phyloP scores from a whole-genome alignment of 805 yeast species.

The Grigorovia yakushimaensis region DNA sequence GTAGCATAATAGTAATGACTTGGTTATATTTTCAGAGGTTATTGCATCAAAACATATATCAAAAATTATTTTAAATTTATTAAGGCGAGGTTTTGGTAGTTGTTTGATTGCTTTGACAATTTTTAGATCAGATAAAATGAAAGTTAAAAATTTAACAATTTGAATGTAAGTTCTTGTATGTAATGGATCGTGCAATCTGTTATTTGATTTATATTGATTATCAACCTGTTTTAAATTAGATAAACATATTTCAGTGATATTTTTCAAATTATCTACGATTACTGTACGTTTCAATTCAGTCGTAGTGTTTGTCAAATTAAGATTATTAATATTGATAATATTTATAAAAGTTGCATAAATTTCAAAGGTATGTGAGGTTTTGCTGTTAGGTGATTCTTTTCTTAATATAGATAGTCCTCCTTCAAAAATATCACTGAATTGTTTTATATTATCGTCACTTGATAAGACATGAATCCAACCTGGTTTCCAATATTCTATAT shows the following conservation, averaged over 20 bases:
- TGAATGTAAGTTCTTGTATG: slow-evolving; percentile 23
- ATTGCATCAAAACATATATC: slow-evolving; percentile 12
- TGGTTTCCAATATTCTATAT: slow-evolving; percentile 19
- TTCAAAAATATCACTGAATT: slow-evolving; percentile 15
- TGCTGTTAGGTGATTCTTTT: not conserved
- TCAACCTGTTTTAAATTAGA: slow-evolving; percentile 14
- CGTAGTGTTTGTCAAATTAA: slow-evolving; percentile 5
- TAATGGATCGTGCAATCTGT: slow-evolving; percentile 21
- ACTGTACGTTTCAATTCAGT: slow-evolving; percentile 12
- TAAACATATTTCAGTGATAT: slow-evolving; percentile 8
- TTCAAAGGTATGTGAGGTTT: slow-evolving; percentile 16
- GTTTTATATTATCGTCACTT: slow-evolving; percentile 12
- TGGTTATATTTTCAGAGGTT: slow-evolving; percentile 17
- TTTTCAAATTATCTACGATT: slow-evolving; percentile 13
- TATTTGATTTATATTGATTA: slow-evolving; percentile 7
- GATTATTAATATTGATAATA: slow-evolving; percentile 13
- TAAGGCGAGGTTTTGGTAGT: slow-evolving; percentile 6
- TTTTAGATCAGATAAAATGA: slow-evolving; percentile 18
- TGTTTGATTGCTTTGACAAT: slow-evolving; percentile 11
- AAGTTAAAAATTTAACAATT: slow-evolving; percentile 20
- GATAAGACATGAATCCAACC: slow-evolving; percentile 23
- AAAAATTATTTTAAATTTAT: slow-evolving; percentile 12
- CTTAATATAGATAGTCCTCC: slow-evolving; percentile 20
- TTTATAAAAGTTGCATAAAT: slow-evolving; percentile 27
- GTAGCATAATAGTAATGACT: slow-evolving; percentile 21